Evolutionary conservation across 1,284 basidiomycete genomes (phyloP).

Genomic region (Tilletia walkeri): DNA sequence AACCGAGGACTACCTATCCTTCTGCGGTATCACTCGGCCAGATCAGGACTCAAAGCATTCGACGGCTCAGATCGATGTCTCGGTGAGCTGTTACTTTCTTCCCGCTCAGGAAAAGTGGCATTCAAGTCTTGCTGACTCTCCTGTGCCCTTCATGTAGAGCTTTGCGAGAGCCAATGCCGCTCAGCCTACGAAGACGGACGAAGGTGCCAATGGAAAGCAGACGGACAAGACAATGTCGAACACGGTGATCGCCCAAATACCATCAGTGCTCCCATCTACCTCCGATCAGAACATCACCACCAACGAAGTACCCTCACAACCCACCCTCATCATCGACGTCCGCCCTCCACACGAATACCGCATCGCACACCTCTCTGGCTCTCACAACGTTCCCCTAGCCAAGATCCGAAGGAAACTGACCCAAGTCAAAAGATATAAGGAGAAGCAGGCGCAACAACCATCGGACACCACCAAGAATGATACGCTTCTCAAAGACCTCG

Average conservation of each 20-base stretch:
- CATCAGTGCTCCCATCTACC: too few relatives aligned
- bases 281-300: too few relatives aligned
- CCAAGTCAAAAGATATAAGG: not conserved
- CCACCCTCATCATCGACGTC: conserved; percentile 70
- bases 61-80: conserved; percentile 55
- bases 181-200: not conserved
- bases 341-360: conserved; percentile 77
- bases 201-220: not conserved
- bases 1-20: conserved; percentile 43
- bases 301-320: too few relatives aligned
- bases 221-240: not conserved
- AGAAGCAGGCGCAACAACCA: conserved; percentile 25
- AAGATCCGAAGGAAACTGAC: conserved; percentile 21
- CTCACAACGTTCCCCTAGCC: conserved; percentile 68
- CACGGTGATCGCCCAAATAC: not conserved
- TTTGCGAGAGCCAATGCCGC: not conserved
- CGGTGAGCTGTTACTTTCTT: conserved; percentile 57
- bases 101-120: not conserved
- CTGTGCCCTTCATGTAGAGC: not conserved
- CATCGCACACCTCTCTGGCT: conserved; percentile 69
- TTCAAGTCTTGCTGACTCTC: not conserved
- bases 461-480: conserved; percentile 46
- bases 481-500: conserved; percentile 71
- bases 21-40: conserved; percentile 55
- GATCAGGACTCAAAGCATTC: conserved; percentile 65